Evolutionary conservation across 768 basidiomycete genomes (phyloP).

Genomic region (Auricularia sp.): DNA sequence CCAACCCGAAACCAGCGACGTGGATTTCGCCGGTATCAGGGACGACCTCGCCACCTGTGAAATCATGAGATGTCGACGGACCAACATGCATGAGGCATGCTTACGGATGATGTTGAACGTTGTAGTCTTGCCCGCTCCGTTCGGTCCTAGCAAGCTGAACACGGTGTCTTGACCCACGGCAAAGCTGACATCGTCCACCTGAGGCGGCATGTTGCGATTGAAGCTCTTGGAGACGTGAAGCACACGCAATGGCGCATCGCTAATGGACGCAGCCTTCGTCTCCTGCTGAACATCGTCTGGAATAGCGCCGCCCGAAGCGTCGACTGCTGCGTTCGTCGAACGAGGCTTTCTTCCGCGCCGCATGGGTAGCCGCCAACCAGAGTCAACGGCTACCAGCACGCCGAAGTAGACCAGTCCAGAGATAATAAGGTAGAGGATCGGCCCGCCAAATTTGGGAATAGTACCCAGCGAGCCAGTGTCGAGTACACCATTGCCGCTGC

Average conservation of each 20-base stretch:
- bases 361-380: conserved; percentile 39
- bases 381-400: conserved; percentile 63
- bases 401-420: conserved; percentile 48
- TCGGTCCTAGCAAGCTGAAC: conserved; percentile 69
- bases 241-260: conserved; percentile 49
- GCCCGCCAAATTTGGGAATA: conserved; percentile 59
- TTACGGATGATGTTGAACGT: conserved; percentile 64
- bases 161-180: conserved; percentile 52
- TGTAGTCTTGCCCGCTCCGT: conserved; percentile 59
- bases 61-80: no score
- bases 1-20: conserved; percentile 63
- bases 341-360: conserved; percentile 18
- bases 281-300: conserved; percentile 46
- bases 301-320: conserved; percentile 6
- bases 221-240: conserved; percentile 54
- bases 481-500: conserved; percentile 37
- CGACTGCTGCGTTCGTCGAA: conserved; percentile 17
- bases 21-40: conserved; percentile 61
- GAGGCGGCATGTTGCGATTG: conserved; percentile 21
- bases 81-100: no score
- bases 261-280: conserved; percentile 34
- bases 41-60: conserved; percentile 39
- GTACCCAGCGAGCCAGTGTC: conserved; percentile 37
- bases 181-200: conserved; percentile 64
- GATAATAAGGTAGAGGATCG: conserved; percentile 61